Evolutionary conservation across 768 basidiomycete species (phyloP).

Genomic region (Amanita polypyramis): DNA sequence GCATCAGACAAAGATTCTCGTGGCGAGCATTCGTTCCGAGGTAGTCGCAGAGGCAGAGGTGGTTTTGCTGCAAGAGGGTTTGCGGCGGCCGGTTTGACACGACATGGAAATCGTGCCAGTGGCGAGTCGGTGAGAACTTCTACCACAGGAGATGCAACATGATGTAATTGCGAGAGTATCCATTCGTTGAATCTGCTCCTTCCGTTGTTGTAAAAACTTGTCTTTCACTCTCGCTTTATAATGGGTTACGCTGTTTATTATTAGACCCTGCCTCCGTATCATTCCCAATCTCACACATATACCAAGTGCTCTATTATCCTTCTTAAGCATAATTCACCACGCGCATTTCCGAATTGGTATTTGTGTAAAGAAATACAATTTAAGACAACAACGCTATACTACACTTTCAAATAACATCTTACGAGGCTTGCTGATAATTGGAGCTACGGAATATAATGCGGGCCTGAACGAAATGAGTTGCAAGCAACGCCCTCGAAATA

Average conservation of each 20-base stretch:
- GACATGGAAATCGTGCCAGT: constrained; percentile 12
- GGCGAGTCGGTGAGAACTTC: constrained; percentile 9
- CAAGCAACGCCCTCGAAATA: background rate
- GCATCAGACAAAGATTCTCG: constrained; percentile 50
- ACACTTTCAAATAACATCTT: constrained; percentile 38
- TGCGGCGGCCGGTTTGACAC: constrained; percentile 59
- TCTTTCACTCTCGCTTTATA: background rate
- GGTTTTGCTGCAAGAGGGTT: constrained; percentile 49
- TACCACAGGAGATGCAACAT: constrained; percentile 3
- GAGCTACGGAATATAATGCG: constrained; percentile 34
- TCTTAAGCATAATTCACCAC: too few relatives aligned
- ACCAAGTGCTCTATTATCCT: background rate
- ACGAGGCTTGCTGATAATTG: constrained; percentile 36
- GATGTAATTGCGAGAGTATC: background rate
- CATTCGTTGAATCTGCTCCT: too few relatives aligned
- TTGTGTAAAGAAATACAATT: background rate
- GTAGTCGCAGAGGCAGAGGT: constrained; percentile 32
- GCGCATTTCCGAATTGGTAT: too few relatives aligned
- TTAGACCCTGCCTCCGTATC: background rate
- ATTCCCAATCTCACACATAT: background rate
- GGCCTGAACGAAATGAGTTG: constrained; percentile 25
- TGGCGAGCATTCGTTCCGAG: constrained; percentile 23
- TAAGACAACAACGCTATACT: background rate
- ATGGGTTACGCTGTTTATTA: background rate
- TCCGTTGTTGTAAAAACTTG: background rate